Evolutionary conservation across 2,329 filamentous ascomycete genomes (phyloP).

Genomic region (Cladosporium velox): DNA sequence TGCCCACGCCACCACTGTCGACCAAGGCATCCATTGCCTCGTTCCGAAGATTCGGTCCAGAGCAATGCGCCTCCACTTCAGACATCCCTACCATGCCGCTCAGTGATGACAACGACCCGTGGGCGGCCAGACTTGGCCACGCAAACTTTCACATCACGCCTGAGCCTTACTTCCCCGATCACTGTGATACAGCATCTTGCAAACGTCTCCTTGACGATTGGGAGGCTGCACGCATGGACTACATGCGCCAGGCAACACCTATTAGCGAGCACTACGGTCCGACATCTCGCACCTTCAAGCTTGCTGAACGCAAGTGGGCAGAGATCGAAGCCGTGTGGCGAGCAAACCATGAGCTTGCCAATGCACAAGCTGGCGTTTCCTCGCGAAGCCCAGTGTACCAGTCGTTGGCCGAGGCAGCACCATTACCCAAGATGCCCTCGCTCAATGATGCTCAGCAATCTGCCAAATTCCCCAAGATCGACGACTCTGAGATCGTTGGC

Average conservation of each 20-base stretch:
- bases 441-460: conserved; percentile 66
- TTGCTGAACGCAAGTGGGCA: conserved; percentile 88
- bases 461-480: conserved; percentile 84
- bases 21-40: conserved; percentile 76
- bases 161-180: conserved; percentile 72
- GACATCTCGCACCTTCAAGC: conserved; percentile 82
- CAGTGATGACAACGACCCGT: conserved; percentile 56
- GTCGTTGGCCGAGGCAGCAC: conserved; percentile 48
- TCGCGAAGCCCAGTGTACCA: conserved; percentile 45
- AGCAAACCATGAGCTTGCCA: conserved; percentile 64
- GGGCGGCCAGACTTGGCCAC: conserved; percentile 83
- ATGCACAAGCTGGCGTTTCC: conserved; percentile 35
- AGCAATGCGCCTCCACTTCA: conserved; percentile 49
- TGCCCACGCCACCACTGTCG: conserved; percentile 73
- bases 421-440: conserved; percentile 66
- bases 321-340: conserved; percentile 77
- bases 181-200: conserved; percentile 59
- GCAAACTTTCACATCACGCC: conserved; percentile 90
- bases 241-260: conserved; percentile 83
- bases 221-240: conserved; percentile 81
- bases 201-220: conserved; percentile 74
- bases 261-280: conserved; percentile 88
- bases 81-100: conserved; percentile 67
- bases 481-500: conserved; percentile 89
- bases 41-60: conserved; percentile 55